These are phyloP conservation scores for Funneliformis geosporum DNA, from an alignment of 192 early-diverging fungal species.

Conservation along the genomic window DNA sequence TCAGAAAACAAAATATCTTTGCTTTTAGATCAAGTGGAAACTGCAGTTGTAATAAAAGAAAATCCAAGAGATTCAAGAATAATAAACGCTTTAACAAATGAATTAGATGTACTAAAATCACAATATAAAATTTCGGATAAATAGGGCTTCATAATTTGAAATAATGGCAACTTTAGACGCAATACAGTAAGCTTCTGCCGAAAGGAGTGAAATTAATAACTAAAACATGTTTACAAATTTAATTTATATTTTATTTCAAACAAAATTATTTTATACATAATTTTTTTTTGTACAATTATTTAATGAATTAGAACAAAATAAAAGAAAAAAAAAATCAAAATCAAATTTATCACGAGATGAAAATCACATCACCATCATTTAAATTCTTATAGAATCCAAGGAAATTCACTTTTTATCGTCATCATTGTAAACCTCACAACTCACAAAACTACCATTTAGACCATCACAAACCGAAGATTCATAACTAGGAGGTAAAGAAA, in stretches of 20 bases:
- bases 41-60: slow-evolving; percentile 8
- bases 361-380: too few species aligned
- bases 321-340: too few species aligned
- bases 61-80: slow-evolving; percentile 14
- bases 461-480: neutral
- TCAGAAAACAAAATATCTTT: slow-evolving; percentile 15
- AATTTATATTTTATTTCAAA: neutral
- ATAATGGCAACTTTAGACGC: slow-evolving; percentile 28
- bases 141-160: neutral
- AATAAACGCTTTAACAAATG: slow-evolving; percentile 6
- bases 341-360: neutral
- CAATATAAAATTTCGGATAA: neutral
- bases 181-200: neutral
- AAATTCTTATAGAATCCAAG: too few species aligned
- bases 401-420: neutral
- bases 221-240: neutral
- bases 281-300: neutral
- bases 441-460: neutral
- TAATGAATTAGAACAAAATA: too few species aligned
- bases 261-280: too few species aligned
- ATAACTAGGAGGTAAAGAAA: neutral
- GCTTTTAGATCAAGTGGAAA: slow-evolving; percentile 8
- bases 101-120: slow-evolving; percentile 22
- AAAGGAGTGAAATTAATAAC: neutral
- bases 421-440: neutral